phyloP scores from a whole-genome alignment of 2,329 filamentous ascomycete species.

The Zasmidium angulare region DNA sequence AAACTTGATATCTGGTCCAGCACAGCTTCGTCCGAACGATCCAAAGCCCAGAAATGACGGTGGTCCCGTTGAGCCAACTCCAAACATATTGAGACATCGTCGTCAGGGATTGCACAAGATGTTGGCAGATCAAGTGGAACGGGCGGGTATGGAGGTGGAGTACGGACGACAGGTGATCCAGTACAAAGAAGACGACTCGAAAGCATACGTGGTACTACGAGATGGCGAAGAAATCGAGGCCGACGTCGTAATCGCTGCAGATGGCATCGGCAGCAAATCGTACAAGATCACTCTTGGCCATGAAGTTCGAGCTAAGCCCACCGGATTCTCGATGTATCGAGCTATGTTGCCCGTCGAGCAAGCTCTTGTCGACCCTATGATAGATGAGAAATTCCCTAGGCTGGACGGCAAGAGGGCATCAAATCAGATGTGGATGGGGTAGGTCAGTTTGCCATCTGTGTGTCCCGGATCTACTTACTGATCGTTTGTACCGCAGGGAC shows the following conservation, averaged over 20 bases:
- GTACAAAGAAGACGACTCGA: not conserved
- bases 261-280: constrained; percentile 14
- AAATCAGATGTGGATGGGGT: constrained; percentile 2
- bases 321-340: constrained; percentile 17
- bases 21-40: not conserved
- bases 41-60: not conserved
- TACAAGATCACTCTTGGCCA: not conserved
- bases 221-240: not conserved
- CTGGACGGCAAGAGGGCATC: not conserved
- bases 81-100: not conserved
- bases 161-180: not conserved
- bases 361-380: constrained; percentile 8
- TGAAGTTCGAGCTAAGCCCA: constrained; percentile 1
- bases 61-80: not conserved
- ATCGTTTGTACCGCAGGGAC: too few relatives aligned
- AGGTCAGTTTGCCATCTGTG: too few relatives aligned
- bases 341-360: constrained; percentile 10
- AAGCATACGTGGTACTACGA: not conserved
- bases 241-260: not conserved
- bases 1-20: not conserved
- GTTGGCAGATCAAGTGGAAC: not conserved
- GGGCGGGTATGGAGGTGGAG: not conserved
- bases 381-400: not conserved
- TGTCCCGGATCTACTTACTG: too few relatives aligned
- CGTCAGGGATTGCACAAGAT: not conserved